Evolutionary conservation across 2,329 filamentous ascomycete genomes (phyloP).

Genomic region (Meredithiella fracta): DNA sequence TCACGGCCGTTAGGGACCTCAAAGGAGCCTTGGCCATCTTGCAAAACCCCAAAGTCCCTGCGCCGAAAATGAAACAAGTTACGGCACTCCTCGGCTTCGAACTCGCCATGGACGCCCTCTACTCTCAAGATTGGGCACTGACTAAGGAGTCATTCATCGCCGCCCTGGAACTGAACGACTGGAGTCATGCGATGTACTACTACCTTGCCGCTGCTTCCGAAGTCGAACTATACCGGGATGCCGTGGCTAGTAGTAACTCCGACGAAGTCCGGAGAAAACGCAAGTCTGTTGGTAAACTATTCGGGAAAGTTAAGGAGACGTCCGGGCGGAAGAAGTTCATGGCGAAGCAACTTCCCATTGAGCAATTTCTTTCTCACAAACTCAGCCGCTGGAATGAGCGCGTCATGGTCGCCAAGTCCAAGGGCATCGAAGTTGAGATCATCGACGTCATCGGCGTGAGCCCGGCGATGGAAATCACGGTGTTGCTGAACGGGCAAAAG

Average conservation of each 20-base stretch:
- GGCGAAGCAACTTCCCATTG: conserved; percentile 77
- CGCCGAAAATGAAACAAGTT: conserved; percentile 72
- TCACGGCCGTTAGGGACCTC: conserved; percentile 49
- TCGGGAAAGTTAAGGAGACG: conserved; percentile 54
- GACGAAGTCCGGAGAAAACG: conserved; percentile 40
- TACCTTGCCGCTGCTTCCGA: conserved; percentile 70
- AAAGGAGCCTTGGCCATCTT: conserved; percentile 41
- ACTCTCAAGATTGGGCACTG: conserved; percentile 56
- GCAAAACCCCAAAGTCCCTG: conserved; percentile 41
- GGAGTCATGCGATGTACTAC: conserved; percentile 80
- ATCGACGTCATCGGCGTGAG: conserved; percentile 67
- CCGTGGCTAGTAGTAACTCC: conserved; percentile 21
- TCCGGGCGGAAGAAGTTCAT: conserved; percentile 81
- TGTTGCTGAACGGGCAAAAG: conserved; percentile 81
- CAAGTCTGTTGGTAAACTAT: conserved; percentile 47
- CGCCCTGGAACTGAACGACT: conserved; percentile 70
- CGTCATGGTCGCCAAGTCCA: conserved; percentile 26
- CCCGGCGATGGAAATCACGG: conserved; percentile 79
- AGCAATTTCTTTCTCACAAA: conserved; percentile 70
- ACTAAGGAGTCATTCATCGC: conserved; percentile 59
- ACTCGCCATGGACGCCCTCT: conserved; percentile 61
- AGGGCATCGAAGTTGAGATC: conserved; percentile 47
- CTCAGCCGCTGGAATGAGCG: conserved; percentile 75
- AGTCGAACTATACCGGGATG: conserved; percentile 63
- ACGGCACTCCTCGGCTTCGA: conserved; percentile 77